These are phyloP conservation scores for Metarhizium humberi DNA, from an alignment of 2,329 filamentous ascomycete genomes.

Conservation along the genomic window DNA sequence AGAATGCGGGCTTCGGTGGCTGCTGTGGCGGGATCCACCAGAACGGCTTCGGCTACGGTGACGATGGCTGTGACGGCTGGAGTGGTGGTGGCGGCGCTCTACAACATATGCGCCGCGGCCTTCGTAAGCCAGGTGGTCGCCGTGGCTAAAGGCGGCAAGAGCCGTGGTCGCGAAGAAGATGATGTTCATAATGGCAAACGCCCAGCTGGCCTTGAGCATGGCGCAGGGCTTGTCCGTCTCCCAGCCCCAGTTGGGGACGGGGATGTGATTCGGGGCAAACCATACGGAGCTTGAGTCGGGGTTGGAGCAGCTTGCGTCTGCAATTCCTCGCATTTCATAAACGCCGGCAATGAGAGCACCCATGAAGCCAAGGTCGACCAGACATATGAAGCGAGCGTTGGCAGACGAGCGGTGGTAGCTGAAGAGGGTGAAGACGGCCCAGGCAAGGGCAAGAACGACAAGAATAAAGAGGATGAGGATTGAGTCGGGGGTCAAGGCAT, in stretches of 20 bases:
- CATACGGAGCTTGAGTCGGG: constrained; percentile 41
- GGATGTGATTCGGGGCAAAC: constrained; percentile 42
- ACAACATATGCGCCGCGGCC: constrained; percentile 13
- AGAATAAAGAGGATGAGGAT: constrained; percentile 61
- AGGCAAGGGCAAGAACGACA: constrained; percentile 51
- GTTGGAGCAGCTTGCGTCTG: constrained; percentile 55
- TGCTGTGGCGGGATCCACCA: constrained; percentile 25
- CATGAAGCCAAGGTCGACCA: constrained; percentile 53
- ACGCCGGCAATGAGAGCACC: constrained; percentile 56
- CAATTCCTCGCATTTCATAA: constrained; percentile 49
- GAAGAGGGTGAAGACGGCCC: constrained; percentile 57
- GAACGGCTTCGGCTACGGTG: constrained; percentile 29
- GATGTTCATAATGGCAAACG: constrained; percentile 80
- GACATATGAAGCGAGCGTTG: constrained; percentile 51
- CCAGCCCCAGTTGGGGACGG: constrained; percentile 42
- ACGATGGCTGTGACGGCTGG: constrained; percentile 31
- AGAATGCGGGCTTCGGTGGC: constrained; percentile 37
- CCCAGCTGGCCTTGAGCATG: constrained; percentile 87
- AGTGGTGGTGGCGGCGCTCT: constrained; percentile 21
- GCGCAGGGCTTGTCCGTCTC: constrained; percentile 68
- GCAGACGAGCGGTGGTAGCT: constrained; percentile 52
- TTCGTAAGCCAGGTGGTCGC: constrained; percentile 37
- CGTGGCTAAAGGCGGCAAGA: constrained; percentile 56
- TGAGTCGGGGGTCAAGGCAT: constrained; percentile 50
- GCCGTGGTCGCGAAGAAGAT: constrained; percentile 73